Conservation (phyloP, 2,329 filamentous ascomycete species). For the Macrophomina phaseolina region DNA sequence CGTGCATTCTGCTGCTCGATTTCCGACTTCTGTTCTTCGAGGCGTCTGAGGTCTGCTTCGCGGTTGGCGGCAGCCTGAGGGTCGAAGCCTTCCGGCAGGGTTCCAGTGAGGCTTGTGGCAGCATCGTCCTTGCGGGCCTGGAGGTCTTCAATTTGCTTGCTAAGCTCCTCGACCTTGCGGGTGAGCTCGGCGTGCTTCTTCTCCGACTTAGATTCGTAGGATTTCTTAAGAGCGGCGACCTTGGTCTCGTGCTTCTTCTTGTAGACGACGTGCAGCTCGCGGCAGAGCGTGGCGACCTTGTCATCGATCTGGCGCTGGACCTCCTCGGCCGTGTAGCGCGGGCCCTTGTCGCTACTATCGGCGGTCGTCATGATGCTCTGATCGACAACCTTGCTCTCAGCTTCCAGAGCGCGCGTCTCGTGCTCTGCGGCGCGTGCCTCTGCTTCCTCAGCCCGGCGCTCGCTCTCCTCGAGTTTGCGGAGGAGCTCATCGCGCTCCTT, state of each 20-base stretch:
- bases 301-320: slow-evolving; percentile 78
- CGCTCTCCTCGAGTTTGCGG: slow-evolving; percentile 74
- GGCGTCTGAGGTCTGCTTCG: slow-evolving; percentile 52
- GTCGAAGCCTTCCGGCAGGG: slow-evolving; percentile 38
- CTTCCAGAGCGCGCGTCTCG: slow-evolving; percentile 50
- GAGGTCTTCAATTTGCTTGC: slow-evolving; percentile 76
- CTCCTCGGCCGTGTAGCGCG: slow-evolving; percentile 47
- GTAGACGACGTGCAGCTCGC: slow-evolving; percentile 90
- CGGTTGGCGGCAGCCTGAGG: slow-evolving; percentile 25
- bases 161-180: slow-evolving; percentile 69
- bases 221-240: slow-evolving; percentile 83
- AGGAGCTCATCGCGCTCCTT: slow-evolving; percentile 81
- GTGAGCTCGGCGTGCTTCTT: slow-evolving; percentile 85
- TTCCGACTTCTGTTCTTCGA: slow-evolving; percentile 70
- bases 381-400: slow-evolving; percentile 74
- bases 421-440: slow-evolving; percentile 78
- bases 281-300: slow-evolving; percentile 74
- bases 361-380: slow-evolving; percentile 60
- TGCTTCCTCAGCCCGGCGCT: slow-evolving; percentile 74
- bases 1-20: slow-evolving; percentile 74
- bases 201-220: slow-evolving; percentile 85
- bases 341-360: slow-evolving; percentile 38
- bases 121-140: slow-evolving; percentile 69
- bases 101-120: slow-evolving; percentile 46
- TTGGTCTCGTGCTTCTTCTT: slow-evolving; percentile 98